Conservation (phyloP, 2,329 filamentous ascomycete species). For the Penicillium sp. region DNA sequence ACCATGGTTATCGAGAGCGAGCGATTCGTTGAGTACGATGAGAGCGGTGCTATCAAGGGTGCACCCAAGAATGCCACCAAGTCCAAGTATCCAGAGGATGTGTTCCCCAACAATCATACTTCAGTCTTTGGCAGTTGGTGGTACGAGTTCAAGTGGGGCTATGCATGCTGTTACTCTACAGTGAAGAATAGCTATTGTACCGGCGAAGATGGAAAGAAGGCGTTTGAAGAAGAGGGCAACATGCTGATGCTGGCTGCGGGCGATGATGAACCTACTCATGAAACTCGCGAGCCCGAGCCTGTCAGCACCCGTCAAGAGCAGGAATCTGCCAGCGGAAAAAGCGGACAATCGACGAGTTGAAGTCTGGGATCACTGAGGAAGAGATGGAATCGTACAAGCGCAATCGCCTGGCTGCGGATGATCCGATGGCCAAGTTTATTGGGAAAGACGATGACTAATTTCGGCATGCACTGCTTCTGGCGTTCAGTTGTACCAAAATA, state of each 20-base stretch:
- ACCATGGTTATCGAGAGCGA: constrained; percentile 74
- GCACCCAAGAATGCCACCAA: constrained; percentile 67
- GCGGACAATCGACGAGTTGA: constrained; percentile 71
- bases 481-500: constrained; percentile 23
- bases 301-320: constrained; percentile 28
- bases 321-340: constrained; percentile 53
- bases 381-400: constrained; percentile 81
- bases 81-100: constrained; percentile 88
- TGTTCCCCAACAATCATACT: constrained; percentile 84
- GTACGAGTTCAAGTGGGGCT: constrained; percentile 92
- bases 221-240: constrained; percentile 70
- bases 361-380: constrained; percentile 69
- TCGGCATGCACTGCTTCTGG: constrained; percentile 8
- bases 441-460: constrained; percentile 55
- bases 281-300: constrained; percentile 23
- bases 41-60: constrained; percentile 84
- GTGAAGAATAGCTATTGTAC: constrained; percentile 98
- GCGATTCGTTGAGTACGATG: constrained; percentile 88
- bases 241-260: constrained; percentile 46
- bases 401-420: constrained; percentile 66
- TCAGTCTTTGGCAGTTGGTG: constrained; percentile 97
- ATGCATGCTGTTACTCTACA: constrained; percentile 86
- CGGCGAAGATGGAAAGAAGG: constrained; percentile 76
- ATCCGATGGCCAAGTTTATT: constrained; percentile 80
- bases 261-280: constrained; percentile 10